Evolutionary conservation across 192 early-diverging fungal species (phyloP), one percentile per base, ranked within the genome.

Genomic region (Spizellomyces sp.): DNA sequence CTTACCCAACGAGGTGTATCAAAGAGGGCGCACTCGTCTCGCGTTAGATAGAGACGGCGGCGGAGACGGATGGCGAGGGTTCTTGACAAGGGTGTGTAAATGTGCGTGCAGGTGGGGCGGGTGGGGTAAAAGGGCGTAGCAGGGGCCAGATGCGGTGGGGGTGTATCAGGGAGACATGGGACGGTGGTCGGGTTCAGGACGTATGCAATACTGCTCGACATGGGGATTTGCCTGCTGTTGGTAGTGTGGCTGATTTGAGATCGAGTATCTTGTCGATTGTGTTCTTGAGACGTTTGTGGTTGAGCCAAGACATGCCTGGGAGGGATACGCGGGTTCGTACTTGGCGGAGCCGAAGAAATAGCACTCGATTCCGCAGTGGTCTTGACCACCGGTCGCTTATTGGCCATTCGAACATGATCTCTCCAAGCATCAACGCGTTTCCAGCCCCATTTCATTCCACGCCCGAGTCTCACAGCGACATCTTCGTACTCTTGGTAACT

Each of bases 1-100:
- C 89, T 77, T 2, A 94, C 94, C 93, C 92, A 95, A 12, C 90
- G 82, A 42, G 77, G 75, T 27, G 95, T 98, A 77, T 98, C 94
- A 83, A 95, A 98, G 45, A 98, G 76, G 6, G 88, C 83, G 48
- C 88, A 91, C n/a, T 59, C 69, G 52, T 98, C 95, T 43, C 95
- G 86, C 36, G 76, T 84, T 71, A 95, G 73, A 77, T 93, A 98
- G 27, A 98, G 75, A 54, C 74, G 69, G 27, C 83, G 74, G 46
- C 81, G 71, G 44, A 84, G 74, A 1, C 63, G 59, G 4, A 59
- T 68, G 4, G 58, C 9, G 41, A 75, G 66, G 41, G 58, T 54
- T 0, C 64, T 22, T 12, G 64, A 42, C 15, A 48, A 9, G 8
- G 69, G 64, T 7, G 66, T 62, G 65, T 48, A 71, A 42, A 71